Percentiles rank a stretch among this genome's conserved stretches.
These are phyloP conservation scores for Candida montana DNA, from an alignment of 805 yeast genomes.

Conservation along the genomic window DNA sequence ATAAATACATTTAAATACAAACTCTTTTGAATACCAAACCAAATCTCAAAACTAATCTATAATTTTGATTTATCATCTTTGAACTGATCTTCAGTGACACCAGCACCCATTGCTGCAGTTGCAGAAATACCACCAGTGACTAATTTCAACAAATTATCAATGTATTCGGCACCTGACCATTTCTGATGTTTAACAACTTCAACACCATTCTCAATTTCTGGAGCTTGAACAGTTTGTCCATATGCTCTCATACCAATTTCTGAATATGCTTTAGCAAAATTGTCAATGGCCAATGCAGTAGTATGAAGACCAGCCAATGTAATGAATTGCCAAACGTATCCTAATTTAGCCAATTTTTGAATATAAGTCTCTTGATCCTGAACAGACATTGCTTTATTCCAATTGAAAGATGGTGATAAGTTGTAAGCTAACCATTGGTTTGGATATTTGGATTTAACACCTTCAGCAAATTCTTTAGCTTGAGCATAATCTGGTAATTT, in stretches of 20 bases:
- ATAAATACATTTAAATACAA: not conserved
- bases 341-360: constrained; percentile 76
- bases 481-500: constrained; percentile 90
- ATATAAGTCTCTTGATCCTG: constrained; percentile 89
- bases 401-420: constrained; percentile 95
- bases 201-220: constrained; percentile 82
- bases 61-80: constrained; percentile 31
- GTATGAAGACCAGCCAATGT: constrained; percentile 97
- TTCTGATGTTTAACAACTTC: constrained; percentile 97
- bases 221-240: constrained; percentile 80
- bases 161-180: constrained; percentile 98
- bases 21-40: not conserved
- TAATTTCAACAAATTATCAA: constrained; percentile 82
- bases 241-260: constrained; percentile 92
- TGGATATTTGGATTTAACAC: constrained; percentile 77
- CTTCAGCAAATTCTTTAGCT: constrained; percentile 92
- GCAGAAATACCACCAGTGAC: constrained; percentile 93
- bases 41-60: constrained; percentile 1
- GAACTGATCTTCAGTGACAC: constrained; percentile 97
- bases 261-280: constrained; percentile 73
- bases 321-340: constrained; percentile 96
- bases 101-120: constrained; percentile 98
- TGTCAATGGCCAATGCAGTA: constrained; percentile 85
- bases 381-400: constrained; percentile 90
- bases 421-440: constrained; percentile 96